Evolutionary conservation across 371 early-diverging fungal species (phyloP).

Genomic region (Zychaea mexicana): DNA sequence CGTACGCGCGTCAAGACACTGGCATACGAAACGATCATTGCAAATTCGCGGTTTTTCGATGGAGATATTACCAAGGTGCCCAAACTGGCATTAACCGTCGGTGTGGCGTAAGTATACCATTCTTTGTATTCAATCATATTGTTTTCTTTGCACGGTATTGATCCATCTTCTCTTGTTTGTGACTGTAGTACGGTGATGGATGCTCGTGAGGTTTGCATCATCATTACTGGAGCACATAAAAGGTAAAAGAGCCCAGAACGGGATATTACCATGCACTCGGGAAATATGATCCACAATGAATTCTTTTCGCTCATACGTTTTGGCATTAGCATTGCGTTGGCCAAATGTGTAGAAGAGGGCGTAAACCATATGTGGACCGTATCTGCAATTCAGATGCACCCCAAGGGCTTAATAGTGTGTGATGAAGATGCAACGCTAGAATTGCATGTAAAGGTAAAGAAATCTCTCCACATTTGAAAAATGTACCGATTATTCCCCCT

Average conservation of each 20-base stretch:
- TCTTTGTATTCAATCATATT: no score
- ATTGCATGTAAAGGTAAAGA: slow-evolving; percentile 82
- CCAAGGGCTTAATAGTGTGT: slow-evolving; percentile 84
- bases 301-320: not conserved
- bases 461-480: no score
- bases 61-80: slow-evolving; percentile 89
- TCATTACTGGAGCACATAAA: slow-evolving; percentile 87
- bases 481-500: slow-evolving; percentile 62
- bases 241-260: slow-evolving; percentile 55
- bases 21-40: slow-evolving; percentile 89
- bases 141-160: not conserved
- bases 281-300: not conserved
- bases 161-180: slow-evolving; percentile 13
- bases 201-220: slow-evolving; percentile 83
- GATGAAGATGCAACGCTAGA: slow-evolving; percentile 92
- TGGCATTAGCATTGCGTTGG: slow-evolving; percentile 58
- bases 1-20: slow-evolving; percentile 91
- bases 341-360: slow-evolving; percentile 85
- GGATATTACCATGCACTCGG: no score
- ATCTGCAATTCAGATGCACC: slow-evolving; percentile 86
- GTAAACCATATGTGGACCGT: slow-evolving; percentile 95
- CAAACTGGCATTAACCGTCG: slow-evolving; percentile 87
- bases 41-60: slow-evolving; percentile 87
- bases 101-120: slow-evolving; percentile 68
- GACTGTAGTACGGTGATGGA: slow-evolving; percentile 78